Conservation (phyloP, 1,139 yeast species). For the Geotrichum candidum region DNA sequence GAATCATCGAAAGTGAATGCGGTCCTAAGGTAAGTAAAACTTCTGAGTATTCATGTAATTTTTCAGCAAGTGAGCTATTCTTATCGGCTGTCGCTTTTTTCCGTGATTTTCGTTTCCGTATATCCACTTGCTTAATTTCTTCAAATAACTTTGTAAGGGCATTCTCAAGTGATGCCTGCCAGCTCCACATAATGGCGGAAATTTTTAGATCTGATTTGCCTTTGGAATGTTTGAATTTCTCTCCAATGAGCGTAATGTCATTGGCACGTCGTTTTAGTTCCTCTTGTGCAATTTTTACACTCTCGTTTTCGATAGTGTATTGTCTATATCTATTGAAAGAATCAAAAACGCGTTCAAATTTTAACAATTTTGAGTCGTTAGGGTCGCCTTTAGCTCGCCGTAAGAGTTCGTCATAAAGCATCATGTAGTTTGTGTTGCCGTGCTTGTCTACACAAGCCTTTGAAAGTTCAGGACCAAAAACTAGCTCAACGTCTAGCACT, state of each 20-base stretch:
- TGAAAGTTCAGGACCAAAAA: conserved; percentile 12
- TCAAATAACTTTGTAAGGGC: conserved; percentile 7
- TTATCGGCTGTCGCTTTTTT: neutral
- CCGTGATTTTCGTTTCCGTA: neutral
- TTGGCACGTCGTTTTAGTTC: conserved; percentile 3
- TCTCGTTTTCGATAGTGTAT: conserved; percentile 32
- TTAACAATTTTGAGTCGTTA: conserved; percentile 8
- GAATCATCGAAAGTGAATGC: conserved; percentile 9
- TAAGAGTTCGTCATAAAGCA: conserved; percentile 25
- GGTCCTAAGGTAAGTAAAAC: conserved; percentile 38
- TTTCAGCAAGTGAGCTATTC: conserved; percentile 6
- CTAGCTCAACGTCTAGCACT: conserved; percentile 11
- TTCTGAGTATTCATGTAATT: conserved; percentile 3
- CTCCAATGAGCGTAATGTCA: conserved; percentile 1
- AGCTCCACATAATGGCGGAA: conserved; percentile 11
- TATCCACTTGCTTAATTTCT: conserved; percentile 4
- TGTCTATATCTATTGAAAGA: conserved; percentile 66
- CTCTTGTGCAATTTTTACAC: neutral
- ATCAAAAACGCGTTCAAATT: conserved; percentile 60
- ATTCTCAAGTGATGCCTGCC: conserved; percentile 9
- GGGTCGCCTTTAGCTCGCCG: conserved; percentile 40
- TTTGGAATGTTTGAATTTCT: conserved; percentile 2
- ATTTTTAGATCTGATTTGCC: conserved; percentile 6
- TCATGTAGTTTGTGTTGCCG: conserved; percentile 22
- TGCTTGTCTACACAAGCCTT: conserved; percentile 9